Evolutionary conservation across 352 stramenopile genomes (phyloP).

Genomic region (Pythium graminicola): DNA sequence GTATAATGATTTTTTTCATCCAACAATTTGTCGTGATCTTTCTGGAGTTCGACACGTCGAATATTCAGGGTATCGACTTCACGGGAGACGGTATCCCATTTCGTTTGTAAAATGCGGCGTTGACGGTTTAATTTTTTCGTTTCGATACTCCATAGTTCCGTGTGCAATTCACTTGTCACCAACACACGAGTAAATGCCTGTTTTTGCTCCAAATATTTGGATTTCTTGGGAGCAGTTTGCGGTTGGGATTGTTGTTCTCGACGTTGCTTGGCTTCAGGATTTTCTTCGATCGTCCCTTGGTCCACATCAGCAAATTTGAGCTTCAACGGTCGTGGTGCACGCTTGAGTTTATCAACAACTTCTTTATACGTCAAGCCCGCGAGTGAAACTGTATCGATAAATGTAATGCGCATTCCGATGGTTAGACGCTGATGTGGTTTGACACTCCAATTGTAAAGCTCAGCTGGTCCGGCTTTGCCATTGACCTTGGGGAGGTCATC

Average conservation of each 20-base stretch:
- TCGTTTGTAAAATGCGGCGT: slow-evolving; percentile 45
- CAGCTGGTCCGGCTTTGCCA: slow-evolving; percentile 71
- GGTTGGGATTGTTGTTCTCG: slow-evolving; percentile 19
- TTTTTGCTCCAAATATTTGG: slow-evolving; percentile 74
- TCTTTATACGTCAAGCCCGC: slow-evolving; percentile 79
- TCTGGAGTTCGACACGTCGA: slow-evolving; percentile 49
- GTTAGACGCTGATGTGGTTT: slow-evolving; percentile 75
- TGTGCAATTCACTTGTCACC: slow-evolving; percentile 75
- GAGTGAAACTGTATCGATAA: slow-evolving; percentile 61
- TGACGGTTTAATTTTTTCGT: slow-evolving; percentile 73
- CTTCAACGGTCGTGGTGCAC: slow-evolving; percentile 56
- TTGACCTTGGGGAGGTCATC: slow-evolving; percentile 84
- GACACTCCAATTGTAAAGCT: slow-evolving; percentile 88
- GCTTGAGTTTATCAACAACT: slow-evolving; percentile 72
- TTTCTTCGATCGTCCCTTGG: slow-evolving; percentile 70
- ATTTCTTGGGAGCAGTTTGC: slow-evolving; percentile 25
- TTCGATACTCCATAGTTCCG: slow-evolving; percentile 81
- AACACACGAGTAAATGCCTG: slow-evolving; percentile 73
- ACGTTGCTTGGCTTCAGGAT: slow-evolving; percentile 29
- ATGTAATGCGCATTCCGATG: slow-evolving; percentile 80
- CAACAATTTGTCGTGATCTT: slow-evolving; percentile 67
- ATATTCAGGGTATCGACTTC: slow-evolving; percentile 66
- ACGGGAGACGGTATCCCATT: slow-evolving; percentile 63
- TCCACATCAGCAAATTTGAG: slow-evolving; percentile 79
- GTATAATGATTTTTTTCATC: slow-evolving; percentile 68